Conservation (phyloP, 305 asterid species). For the Fraxinus xanthoxyloides region DNA sequence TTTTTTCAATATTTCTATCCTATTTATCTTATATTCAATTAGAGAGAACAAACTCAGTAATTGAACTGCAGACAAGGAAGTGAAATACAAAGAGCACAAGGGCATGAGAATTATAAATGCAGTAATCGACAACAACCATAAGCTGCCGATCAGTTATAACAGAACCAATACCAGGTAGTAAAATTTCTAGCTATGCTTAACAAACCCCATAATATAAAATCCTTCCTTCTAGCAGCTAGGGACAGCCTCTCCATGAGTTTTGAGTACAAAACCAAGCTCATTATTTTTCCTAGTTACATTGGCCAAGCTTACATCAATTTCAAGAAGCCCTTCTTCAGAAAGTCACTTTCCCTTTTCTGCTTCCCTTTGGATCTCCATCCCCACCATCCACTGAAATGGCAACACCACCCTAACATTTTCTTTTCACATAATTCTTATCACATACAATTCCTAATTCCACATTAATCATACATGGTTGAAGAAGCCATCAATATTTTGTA, state of each 20-base stretch:
- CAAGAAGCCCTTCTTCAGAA: background rate
- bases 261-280: background rate
- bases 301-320: background rate
- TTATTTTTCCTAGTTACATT: background rate
- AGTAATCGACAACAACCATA: background rate
- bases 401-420: background rate
- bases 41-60: background rate
- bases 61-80: background rate
- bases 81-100: background rate
- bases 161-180: background rate
- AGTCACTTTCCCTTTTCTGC: background rate
- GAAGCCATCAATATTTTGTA: background rate
- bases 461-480: background rate
- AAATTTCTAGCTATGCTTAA: too few species aligned
- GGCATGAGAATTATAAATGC: background rate
- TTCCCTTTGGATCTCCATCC: background rate
- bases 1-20: background rate
- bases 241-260: background rate
- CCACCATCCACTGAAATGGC: background rate
- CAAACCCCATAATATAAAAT: background rate
- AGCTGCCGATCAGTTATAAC: background rate
- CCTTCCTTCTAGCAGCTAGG: background rate
- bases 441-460: background rate
- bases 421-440: background rate
- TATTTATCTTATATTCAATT: background rate